Base-by-base conservation (phyloP, 2,329 filamentous ascomycete species). In the Phaeomoniella chlamydospora region DNA sequence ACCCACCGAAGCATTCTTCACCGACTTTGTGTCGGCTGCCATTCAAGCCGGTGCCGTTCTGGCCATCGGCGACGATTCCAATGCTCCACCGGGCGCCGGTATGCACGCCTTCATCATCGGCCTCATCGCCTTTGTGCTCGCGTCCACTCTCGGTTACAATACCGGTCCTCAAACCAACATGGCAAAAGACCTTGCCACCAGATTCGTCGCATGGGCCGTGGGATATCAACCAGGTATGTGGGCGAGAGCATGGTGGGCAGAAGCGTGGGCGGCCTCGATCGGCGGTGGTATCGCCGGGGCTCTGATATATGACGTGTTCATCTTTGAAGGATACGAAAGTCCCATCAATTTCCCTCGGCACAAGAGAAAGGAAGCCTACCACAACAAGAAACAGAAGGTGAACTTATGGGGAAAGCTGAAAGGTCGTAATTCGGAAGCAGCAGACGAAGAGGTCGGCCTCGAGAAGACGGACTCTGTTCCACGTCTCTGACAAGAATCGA, bases 51-150 rank as follows among this genome's bases (percentile, higher is more conserved):
- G 52, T 3, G 49, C 46, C 1, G 49, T 60, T 15, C 41, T 60
- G 10, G 57, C 57, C 0, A 38, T 59, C 30, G 55, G 60, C 12
- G 62, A 64, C 34, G 58, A 63, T 30, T 50, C 50, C 9, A 65
- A 65, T 37, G 54, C 57, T 0, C 61, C 62, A 2, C 61, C 61
- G 1, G 60, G 61, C 1, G 58, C 59, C 6, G 56, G 57, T 39
- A 59, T 57, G 57, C 51, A 55, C 18, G 49, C 55, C 1, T 57
- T 59, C 3, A 58, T 70, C 32, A 49, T 69, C 15, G 64, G 64
- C 1, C 51, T 68, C 1, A 49, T 67, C 5, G 55, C 55, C 14
- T 46, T 46, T 14, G 49, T 43, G 18, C 42, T 55, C 2, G 45
- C 39, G 15, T 51, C 56, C 41, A 49, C 49, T 2, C 43, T 59